Conservation (phyloP, 2,329 filamentous ascomycete genomes). For the Fusarium austroafricanum region DNA sequence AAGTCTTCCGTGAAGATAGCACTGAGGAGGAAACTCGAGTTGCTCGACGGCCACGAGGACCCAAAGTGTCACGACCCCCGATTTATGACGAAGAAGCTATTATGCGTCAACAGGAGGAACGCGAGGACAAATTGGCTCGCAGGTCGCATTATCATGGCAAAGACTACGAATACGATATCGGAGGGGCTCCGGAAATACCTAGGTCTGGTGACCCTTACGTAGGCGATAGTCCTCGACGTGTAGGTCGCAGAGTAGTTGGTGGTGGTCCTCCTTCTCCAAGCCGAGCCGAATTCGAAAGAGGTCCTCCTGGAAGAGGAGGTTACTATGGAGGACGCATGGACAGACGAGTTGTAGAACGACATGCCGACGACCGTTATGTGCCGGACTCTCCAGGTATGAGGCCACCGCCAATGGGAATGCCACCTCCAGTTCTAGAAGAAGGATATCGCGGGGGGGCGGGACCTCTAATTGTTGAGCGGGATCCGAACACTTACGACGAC, state of each 20-base stretch:
- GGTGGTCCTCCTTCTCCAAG: constrained; percentile 41
- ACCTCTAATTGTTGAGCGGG: constrained; percentile 42
- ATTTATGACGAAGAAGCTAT: constrained; percentile 62
- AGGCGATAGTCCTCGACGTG: constrained; percentile 67
- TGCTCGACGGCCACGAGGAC: constrained; percentile 35
- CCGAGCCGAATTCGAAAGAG: constrained; percentile 42
- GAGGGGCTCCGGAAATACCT: constrained; percentile 52
- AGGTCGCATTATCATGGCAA: constrained; percentile 49
- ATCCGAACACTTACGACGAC: constrained; percentile 49
- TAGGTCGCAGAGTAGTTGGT: constrained; percentile 44
- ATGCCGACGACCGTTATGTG: constrained; percentile 57
- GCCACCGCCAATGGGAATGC: constrained; percentile 51
- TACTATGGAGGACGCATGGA: constrained; percentile 62
- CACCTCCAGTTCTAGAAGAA: constrained; percentile 41
- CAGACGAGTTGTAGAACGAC: constrained; percentile 62
- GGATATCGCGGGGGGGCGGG: constrained; percentile 33
- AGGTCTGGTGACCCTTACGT: constrained; percentile 67
- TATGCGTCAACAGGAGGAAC: constrained; percentile 59
- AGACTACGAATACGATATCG: constrained; percentile 55
- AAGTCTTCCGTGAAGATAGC: constrained; percentile 40
- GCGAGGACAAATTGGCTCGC: constrained; percentile 55
- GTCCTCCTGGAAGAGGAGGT: constrained; percentile 46
- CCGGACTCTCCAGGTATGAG: constrained; percentile 39
- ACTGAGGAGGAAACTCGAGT: constrained; percentile 49
- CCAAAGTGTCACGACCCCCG: constrained; percentile 42